Evolutionary conservation across 2,329 filamentous ascomycete genomes (phyloP), one percentile per base, ranked within the genome.

Genomic region (Dryadomyces quercus-mongolicae): DNA sequence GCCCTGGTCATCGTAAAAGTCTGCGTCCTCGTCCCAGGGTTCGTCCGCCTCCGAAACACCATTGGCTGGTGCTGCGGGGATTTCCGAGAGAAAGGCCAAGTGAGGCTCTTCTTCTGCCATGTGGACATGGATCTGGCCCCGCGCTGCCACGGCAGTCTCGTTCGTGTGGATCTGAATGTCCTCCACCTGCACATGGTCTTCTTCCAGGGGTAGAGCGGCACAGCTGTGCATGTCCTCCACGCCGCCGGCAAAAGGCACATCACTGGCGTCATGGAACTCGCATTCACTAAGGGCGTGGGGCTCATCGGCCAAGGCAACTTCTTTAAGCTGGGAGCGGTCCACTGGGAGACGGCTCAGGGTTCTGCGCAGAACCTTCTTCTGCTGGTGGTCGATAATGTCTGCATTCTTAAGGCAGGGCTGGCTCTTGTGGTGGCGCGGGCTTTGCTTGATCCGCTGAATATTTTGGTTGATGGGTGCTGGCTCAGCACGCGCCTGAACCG

Each of bases 1-100:
- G 21, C 86, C 91, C 56, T 85, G 85, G 61, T 81, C 78, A 47
- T 81, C 77, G 58, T 78, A 79, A 44, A 66, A 62, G 58, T 90
- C 88, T 13, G 87, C 86, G 25, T 92, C 85, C 18, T 90, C 86
- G 16, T 88, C 84, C 84, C 84, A 89, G 62, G 84, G 86, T 65
- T 90, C 86, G 61, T 88, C 85, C 0, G 76, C 69, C 60, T 84
- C 81, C 8, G 72, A 68, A 15, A 56, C 40, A 10, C 47, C 44
- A 15, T 45, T 46, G 9, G 53, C 20, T 13, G 54, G 20, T 8
- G 51, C 48, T 1, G 57, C 44, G 5, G 57, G 55, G 15, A 54
- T 22, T n/a, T 57, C 54, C 4, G 54, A 13, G 12, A 60, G 51
- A 36, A 46, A 59, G 18, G 54, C 44, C 4, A 34, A 5, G 36